phyloP scores from a whole-genome alignment of 2,329 filamentous ascomycete genomes.

The Fusarium ambrosium region DNA sequence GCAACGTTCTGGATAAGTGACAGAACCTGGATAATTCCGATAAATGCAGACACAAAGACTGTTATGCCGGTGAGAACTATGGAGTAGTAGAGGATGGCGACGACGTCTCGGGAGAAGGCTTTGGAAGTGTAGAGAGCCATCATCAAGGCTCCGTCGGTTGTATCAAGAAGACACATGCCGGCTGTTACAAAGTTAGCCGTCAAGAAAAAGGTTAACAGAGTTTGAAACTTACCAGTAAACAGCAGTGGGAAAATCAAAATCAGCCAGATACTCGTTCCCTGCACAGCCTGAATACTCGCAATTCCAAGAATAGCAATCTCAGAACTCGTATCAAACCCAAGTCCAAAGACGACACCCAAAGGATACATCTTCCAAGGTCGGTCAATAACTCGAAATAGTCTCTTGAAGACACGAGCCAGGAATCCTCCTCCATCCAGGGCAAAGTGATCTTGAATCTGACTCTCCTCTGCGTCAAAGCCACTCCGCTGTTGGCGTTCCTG shows the following conservation, averaged over 20 bases:
- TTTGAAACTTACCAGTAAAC: conserved; percentile 77
- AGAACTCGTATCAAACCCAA: conserved; percentile 95
- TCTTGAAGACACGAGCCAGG: conserved; percentile 77
- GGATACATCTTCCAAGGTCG: conserved; percentile 97
- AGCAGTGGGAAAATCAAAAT: conserved; percentile 92
- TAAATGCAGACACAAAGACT: conserved; percentile 85
- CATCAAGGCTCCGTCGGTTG: conserved; percentile 93
- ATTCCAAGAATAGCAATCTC: conserved; percentile 95
- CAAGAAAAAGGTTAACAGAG: neutral
- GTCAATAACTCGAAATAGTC: conserved; percentile 80
- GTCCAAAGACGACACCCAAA: conserved; percentile 86
- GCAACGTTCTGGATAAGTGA: conserved; percentile 83
- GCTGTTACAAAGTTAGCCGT: conserved; percentile 59
- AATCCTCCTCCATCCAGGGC: conserved; percentile 83
- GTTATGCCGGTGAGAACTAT: conserved; percentile 88
- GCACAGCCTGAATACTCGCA: conserved; percentile 85
- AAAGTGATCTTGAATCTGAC: conserved; percentile 61
- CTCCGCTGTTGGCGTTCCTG: conserved; percentile 47
- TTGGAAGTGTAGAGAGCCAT: conserved; percentile 91
- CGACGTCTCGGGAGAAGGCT: conserved; percentile 80
- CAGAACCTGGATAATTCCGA: conserved; percentile 87
- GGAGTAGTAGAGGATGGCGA: conserved; percentile 96
- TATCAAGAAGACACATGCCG: conserved; percentile 96
- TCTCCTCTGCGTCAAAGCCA: conserved; percentile 43
- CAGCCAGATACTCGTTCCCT: conserved; percentile 92